These are phyloP conservation scores for Primulina huaijiensis DNA, from an alignment of 257 asterid genomes.

Conservation along the genomic window DNA sequence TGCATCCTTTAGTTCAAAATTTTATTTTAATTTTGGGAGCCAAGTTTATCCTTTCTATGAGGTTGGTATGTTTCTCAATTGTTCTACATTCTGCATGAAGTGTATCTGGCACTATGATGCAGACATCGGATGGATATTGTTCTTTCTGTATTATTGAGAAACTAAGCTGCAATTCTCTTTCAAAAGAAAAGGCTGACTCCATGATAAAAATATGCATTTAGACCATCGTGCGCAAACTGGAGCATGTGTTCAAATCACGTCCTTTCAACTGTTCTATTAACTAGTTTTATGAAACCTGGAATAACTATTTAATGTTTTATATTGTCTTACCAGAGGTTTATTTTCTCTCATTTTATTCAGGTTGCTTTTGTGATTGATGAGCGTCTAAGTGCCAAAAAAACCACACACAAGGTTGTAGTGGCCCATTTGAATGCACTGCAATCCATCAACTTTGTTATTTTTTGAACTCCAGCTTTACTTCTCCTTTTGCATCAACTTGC, in stretches of 20 bases:
- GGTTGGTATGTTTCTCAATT: neutral
- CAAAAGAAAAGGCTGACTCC: neutral
- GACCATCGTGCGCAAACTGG: constrained; percentile 11
- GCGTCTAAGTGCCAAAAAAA: constrained; percentile 67
- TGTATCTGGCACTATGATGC: constrained; percentile 4
- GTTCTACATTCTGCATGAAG: neutral
- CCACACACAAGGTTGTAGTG: constrained; percentile 67
- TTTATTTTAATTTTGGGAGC: constrained; percentile 12
- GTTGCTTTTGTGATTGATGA: constrained; percentile 84
- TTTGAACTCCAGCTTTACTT: constrained; percentile 11
- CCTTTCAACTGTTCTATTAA: constrained; percentile 13
- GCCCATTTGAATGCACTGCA: neutral
- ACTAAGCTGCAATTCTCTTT: constrained; percentile 14
- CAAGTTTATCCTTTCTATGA: constrained; percentile 9
- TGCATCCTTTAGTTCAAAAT: constrained; percentile 15
- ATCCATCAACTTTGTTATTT: neutral
- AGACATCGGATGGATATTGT: neutral
- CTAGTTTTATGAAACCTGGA: constrained; percentile 13
- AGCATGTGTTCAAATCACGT: constrained; percentile 9
- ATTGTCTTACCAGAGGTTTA: constrained; percentile 10
- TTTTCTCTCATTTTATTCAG: constrained; percentile 38
- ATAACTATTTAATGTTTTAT: constrained; percentile 10
- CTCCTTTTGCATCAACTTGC: neutral
- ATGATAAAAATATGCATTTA: neutral
- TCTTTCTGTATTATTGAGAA: constrained; percentile 9